phyloP scores from a whole-genome alignment of 805 yeast species.

The Cyberlindnera amylophila region DNA sequence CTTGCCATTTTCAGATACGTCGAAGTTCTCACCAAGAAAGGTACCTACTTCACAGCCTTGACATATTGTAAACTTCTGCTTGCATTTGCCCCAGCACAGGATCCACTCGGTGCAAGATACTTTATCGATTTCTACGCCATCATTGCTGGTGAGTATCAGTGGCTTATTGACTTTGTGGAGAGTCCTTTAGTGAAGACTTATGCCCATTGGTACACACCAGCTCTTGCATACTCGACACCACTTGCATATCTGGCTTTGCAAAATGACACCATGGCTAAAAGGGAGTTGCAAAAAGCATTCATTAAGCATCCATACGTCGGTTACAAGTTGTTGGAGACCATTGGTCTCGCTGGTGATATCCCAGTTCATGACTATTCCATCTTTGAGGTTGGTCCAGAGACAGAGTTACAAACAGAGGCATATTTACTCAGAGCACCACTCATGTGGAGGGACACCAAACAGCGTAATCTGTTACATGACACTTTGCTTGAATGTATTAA shows the following conservation, averaged over 20 bases:
- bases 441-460: constrained; percentile 49
- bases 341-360: constrained; percentile 35
- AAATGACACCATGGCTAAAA: constrained; percentile 41
- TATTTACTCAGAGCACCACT: constrained; percentile 53
- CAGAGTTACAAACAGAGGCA: constrained; percentile 47
- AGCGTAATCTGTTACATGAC: constrained; percentile 45
- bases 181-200: constrained; percentile 58
- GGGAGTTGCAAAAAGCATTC: constrained; percentile 48
- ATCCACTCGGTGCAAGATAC: constrained; percentile 80
- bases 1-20: constrained; percentile 71
- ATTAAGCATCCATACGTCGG: constrained; percentile 56
- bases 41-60: constrained; percentile 74
- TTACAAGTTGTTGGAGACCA: constrained; percentile 41
- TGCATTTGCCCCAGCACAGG: constrained; percentile 70
- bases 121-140: constrained; percentile 79
- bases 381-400: constrained; percentile 26
- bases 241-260: constrained; percentile 53
- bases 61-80: constrained; percentile 68
- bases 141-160: constrained; percentile 59
- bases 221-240: constrained; percentile 61
- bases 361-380: constrained; percentile 28
- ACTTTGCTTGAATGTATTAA: constrained; percentile 32
- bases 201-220: constrained; percentile 67
- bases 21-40: constrained; percentile 65
- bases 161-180: constrained; percentile 51